Evolutionary conservation across 75 land plant genomes (phyloP).

Genomic region (Ceratopteris richardii): DNA sequence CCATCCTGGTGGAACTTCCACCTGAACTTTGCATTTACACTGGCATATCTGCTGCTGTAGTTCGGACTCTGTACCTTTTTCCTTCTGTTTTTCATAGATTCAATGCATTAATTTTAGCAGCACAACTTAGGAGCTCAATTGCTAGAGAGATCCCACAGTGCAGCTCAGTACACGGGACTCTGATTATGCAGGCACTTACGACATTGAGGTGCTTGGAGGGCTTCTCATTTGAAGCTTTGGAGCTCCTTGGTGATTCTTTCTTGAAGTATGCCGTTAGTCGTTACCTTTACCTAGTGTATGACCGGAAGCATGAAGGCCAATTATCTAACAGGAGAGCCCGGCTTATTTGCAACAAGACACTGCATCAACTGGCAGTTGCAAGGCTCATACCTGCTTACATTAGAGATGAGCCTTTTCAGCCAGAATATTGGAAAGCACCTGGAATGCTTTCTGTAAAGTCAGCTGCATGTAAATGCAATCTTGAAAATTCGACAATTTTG

Average conservation of each 20-base stretch:
- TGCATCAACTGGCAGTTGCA: conserved; percentile 63
- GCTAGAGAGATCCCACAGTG: conserved; percentile 11
- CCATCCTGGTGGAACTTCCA: conserved; percentile 51
- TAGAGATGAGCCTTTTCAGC: conserved; percentile 77
- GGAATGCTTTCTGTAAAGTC: conserved; percentile 48
- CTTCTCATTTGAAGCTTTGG: conserved; percentile 80
- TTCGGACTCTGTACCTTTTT: conserved; percentile 64
- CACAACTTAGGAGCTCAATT: conserved; percentile 63
- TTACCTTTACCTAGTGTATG: conserved; percentile 60
- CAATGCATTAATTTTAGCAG: conserved; percentile 59
- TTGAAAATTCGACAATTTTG: conserved; percentile 33
- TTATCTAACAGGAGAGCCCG: conserved; percentile 44
- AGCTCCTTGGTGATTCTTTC: conserved; percentile 89
- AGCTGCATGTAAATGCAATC: conserved; percentile 53
- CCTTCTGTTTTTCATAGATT: conserved; percentile 92
- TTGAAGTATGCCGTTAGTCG: conserved; percentile 84
- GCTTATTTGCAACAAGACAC: conserved; percentile 61
- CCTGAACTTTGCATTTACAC: conserved; percentile 69
- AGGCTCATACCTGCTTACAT: conserved; percentile 70
- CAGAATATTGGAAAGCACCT: conserved; percentile 86
- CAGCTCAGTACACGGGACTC: conserved; percentile 32
- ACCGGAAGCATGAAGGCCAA: conserved; percentile 83
- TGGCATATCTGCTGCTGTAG: conserved; percentile 33
- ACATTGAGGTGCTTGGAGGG: conserved; percentile 66
- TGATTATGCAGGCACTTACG: conserved; percentile 86